Evolutionary conservation across 2,329 filamentous ascomycete genomes (phyloP).

Genomic region (Xenosphaeropsis pyriputrescens): DNA sequence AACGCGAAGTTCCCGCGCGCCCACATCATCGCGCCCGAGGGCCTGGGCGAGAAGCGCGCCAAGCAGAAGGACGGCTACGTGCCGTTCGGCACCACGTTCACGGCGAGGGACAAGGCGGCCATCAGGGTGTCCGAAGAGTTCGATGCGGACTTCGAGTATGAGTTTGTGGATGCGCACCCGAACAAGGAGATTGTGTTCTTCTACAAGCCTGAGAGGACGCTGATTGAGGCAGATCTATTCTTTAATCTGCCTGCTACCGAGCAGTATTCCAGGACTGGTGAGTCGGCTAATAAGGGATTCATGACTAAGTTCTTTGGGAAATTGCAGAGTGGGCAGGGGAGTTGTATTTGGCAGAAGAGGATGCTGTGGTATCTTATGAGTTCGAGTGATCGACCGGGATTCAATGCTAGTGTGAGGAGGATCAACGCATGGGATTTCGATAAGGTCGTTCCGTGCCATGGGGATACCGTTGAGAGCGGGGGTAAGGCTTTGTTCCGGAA

Average conservation of each 20-base stretch:
- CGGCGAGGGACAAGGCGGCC: slow-evolving; percentile 30
- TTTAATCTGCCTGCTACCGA: slow-evolving; percentile 85
- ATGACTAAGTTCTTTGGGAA: slow-evolving; percentile 39
- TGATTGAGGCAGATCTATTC: slow-evolving; percentile 81
- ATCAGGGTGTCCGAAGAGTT: slow-evolving; percentile 59
- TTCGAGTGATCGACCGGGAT: slow-evolving; percentile 44
- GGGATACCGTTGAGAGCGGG: slow-evolving; percentile 64
- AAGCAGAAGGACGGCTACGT: slow-evolving; percentile 26
- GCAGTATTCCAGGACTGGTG: slow-evolving; percentile 55
- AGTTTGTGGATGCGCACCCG: slow-evolving; percentile 65
- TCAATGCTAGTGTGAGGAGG: slow-evolving; percentile 50
- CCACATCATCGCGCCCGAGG: slow-evolving; percentile 68
- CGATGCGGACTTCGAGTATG: slow-evolving; percentile 71
- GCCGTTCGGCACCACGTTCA: slow-evolving; percentile 55
- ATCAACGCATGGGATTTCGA: slow-evolving; percentile 77
- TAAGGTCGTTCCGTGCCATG: slow-evolving; percentile 81
- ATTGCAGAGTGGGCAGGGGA: slow-evolving; percentile 45
- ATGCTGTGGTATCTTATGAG: slow-evolving; percentile 67
- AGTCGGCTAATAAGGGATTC: slow-evolving; percentile 38
- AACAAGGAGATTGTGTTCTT: slow-evolving; percentile 84
- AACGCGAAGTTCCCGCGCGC: slow-evolving; percentile 63
- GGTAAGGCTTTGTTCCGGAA: slow-evolving; percentile 66
- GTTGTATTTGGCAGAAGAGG: slow-evolving; percentile 61
- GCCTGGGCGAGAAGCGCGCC: slow-evolving; percentile 69
- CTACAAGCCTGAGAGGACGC: slow-evolving; percentile 61